phyloP scores from a whole-genome alignment of 192 early-diverging fungal genomes.

The Linnemannia hyalina region DNA sequence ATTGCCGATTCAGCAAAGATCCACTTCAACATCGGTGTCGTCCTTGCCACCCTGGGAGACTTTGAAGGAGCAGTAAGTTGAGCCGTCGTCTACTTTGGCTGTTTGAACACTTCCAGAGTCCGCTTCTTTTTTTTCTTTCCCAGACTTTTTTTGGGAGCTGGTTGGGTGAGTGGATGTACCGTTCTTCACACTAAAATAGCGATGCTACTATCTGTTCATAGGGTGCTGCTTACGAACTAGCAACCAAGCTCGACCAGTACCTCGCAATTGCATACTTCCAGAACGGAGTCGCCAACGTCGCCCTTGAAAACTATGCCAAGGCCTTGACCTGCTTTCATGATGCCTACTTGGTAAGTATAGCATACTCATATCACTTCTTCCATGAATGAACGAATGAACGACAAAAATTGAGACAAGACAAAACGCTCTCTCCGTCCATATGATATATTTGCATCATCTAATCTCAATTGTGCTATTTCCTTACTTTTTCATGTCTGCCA shows the following conservation, averaged over 20 bases:
- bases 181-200: background rate
- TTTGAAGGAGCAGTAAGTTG: constrained; percentile 86
- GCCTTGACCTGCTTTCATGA: constrained; percentile 87
- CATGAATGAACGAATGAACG: background rate
- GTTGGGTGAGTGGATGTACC: background rate
- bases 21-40: constrained; percentile 95
- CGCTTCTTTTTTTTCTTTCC: constrained; percentile 2
- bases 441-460: constrained; percentile 7
- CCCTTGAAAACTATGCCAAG: constrained; percentile 73
- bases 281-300: constrained; percentile 88
- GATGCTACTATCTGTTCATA: constrained; percentile 35
- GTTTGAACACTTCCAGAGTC: background rate
- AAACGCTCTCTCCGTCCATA: constrained; percentile 5
- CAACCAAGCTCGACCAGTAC: constrained; percentile 87
- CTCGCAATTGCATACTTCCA: constrained; percentile 94
- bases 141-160: background rate
- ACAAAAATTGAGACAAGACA: constrained; percentile 4
- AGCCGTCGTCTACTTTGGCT: background rate
- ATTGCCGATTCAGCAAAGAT: constrained; percentile 95
- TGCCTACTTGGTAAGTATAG: constrained; percentile 73
- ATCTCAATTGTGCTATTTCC: background rate
- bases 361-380: background rate
- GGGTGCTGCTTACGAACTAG: constrained; percentile 81
- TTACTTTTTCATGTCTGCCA: constrained; percentile 23
- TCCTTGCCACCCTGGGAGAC: constrained; percentile 80